These are phyloP conservation scores for Bryum argenteum DNA, from an alignment of 225 moss, liverwort and hornwort genomes.

Conservation along the genomic window DNA sequence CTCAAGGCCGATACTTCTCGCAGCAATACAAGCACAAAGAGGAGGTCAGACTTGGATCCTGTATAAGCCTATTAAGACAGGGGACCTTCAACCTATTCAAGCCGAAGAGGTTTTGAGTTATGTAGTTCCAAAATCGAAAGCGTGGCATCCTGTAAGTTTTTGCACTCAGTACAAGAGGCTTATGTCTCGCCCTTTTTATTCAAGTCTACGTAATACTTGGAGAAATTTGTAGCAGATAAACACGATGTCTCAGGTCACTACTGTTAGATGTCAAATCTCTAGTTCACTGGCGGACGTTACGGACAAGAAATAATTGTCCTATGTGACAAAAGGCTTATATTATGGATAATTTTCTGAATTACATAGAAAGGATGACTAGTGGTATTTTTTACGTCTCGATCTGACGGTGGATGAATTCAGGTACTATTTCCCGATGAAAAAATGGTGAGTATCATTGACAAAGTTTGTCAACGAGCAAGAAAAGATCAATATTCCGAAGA, in stretches of 20 bases:
- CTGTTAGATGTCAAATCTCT: too few species aligned
- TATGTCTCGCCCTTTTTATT: background rate
- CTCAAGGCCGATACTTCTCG: conserved; percentile 12
- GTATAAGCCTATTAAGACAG: background rate
- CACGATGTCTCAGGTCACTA: too few species aligned
- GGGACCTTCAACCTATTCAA: background rate
- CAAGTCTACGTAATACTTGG: too few species aligned
- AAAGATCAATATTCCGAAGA: background rate
- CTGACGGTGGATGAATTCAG: background rate
- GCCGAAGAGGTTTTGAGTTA: background rate
- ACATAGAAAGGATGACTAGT: too few species aligned
- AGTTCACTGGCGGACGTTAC: too few species aligned
- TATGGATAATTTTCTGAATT: too few species aligned
- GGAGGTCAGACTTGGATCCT: conserved; percentile 28
- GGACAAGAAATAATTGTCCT: too few species aligned
- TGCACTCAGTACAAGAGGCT: background rate
- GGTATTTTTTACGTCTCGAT: too few species aligned
- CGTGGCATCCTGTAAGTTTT: background rate
- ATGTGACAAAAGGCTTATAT: too few species aligned
- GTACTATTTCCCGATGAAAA: conserved; percentile 20
- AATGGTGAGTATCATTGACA: conserved; percentile 17
- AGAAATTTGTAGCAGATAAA: too few species aligned
- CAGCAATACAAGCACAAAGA: conserved; percentile 18
- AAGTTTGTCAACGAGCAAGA: conserved; percentile 1
- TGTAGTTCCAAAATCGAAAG: conserved; percentile 6